Evolutionary conservation across 208 protist genomes (phyloP), one percentile per base, ranked within the genome.

Genomic region (Trypanosoma theileri): DNA sequence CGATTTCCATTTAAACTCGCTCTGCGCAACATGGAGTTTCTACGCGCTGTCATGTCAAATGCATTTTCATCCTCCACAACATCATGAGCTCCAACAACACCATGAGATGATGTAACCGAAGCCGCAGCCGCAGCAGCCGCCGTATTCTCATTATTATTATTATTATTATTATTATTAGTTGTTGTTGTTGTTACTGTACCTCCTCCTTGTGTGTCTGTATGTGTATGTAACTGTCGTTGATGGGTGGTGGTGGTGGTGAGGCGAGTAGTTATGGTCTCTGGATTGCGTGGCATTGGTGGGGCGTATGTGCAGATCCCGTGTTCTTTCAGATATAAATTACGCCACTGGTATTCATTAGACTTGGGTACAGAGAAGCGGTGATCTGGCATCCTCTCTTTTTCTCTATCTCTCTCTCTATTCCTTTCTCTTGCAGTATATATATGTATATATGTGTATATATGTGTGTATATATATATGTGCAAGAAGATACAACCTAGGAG

Each of bases 331-430:
- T 95, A 95, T 14, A 95, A 57, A 48, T 95, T 95, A 31, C 79
- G 72, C 86, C 89, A 95, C 58, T 95, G 89, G 55, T 89, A 95
- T 61, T 91, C 89, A 71, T 92, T 95, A 26, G 75, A 35, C 40
- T 82, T 64, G 7, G 85, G 83, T 17, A 74, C 66, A 17, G 55
- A 62, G 52, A 92, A 91, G 8, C 4, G 35, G 21, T 31, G 11
- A 3, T 51, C 35, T 2, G 24, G 41, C 69, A 73, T 67, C 17
- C 59, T 48, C 19, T 35, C 6, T 35, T 35, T 35, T 35, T 35
- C 28, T 1, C n/a, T n/a, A n/a, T n/a, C n/a, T n/a, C n/a, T 35
- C 6, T 35, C 4, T 35, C 6, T 35, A 35, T 35, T 8, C 6
- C 28, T 35, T 35, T 35, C 28, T 35, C 28, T 35, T 35, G 28